These are phyloP conservation scores for Sedum album DNA, from an alignment of 164 flowering plant genomes.

Conservation along the genomic window DNA sequence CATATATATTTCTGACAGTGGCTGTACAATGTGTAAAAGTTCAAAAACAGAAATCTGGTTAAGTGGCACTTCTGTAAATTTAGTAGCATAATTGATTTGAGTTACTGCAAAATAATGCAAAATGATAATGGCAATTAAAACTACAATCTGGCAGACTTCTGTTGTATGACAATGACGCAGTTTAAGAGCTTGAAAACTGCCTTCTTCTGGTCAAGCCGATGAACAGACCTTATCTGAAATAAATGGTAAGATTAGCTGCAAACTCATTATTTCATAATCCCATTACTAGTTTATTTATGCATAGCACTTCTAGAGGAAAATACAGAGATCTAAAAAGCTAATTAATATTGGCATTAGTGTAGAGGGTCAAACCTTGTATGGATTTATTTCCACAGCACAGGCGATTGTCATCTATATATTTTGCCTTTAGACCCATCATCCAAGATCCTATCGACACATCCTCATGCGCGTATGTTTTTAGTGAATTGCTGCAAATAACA, in stretches of 20 bases:
- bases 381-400: constrained; percentile 68
- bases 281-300: not conserved
- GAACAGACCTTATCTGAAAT: constrained; percentile 7
- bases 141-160: too few species aligned
- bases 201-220: not conserved
- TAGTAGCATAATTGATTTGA: not conserved
- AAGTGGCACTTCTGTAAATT: not conserved
- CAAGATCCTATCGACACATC: constrained; percentile 84
- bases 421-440: constrained; percentile 94
- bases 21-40: too few species aligned
- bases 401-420: constrained; percentile 75
- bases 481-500: constrained; percentile 61
- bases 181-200: too few species aligned
- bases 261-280: not conserved
- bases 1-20: too few species aligned
- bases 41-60: not conserved
- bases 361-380: constrained; percentile 43
- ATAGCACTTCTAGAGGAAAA: not conserved
- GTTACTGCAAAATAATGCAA: too few species aligned
- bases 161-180: too few species aligned
- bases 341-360: not conserved
- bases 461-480: constrained; percentile 82
- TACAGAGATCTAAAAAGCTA: not conserved
- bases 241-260: not conserved
- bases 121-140: too few species aligned